These are phyloP conservation scores for Dichotomopilus funicola DNA, from an alignment of 2,329 filamentous ascomycete genomes.

Conservation along the genomic window DNA sequence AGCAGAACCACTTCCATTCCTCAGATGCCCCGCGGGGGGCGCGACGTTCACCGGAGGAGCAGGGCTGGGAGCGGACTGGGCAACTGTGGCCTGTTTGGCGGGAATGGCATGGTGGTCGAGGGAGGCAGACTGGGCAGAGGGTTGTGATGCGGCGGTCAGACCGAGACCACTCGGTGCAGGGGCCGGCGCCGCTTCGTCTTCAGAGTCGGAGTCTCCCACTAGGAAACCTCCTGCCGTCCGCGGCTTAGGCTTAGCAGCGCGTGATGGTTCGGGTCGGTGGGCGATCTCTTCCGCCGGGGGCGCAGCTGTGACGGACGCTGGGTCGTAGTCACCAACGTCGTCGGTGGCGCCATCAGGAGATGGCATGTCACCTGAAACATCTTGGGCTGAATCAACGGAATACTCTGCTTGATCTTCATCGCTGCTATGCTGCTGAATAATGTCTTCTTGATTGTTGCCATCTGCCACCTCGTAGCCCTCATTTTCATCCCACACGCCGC, in stretches of 20 bases:
- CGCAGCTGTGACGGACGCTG: constrained; percentile 43
- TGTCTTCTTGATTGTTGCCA: constrained; percentile 45
- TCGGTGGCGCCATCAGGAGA: constrained; percentile 40
- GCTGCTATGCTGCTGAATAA: constrained; percentile 48
- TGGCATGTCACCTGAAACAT: constrained; percentile 44
- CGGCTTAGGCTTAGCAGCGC: constrained; percentile 51
- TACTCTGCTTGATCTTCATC: constrained; percentile 43
- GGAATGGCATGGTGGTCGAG: constrained; percentile 22
- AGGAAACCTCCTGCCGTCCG: constrained; percentile 55
- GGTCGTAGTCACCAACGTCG: constrained; percentile 52
- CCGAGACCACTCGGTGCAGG: constrained; percentile 23
- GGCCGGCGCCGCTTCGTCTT: constrained; percentile 38
- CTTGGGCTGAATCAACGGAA: constrained; percentile 38
- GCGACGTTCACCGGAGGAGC: constrained; percentile 22
- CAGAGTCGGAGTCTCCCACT: constrained; percentile 54
- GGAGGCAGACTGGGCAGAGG: constrained; percentile 16
- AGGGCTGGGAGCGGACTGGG: constrained; percentile 30
- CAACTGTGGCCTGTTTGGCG: constrained; percentile 26
- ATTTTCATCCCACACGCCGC: constrained; percentile 45
- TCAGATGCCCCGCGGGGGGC: constrained; percentile 10
- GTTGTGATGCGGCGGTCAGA: constrained; percentile 10
- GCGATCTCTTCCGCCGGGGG: constrained; percentile 24
- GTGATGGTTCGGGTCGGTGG: constrained; percentile 31
- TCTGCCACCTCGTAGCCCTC: constrained; percentile 48
- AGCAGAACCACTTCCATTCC: neutral